Evolutionary conservation across 768 basidiomycete genomes (phyloP), one percentile per base, ranked within the genome.

Genomic region (Piloderma croceum): DNA sequence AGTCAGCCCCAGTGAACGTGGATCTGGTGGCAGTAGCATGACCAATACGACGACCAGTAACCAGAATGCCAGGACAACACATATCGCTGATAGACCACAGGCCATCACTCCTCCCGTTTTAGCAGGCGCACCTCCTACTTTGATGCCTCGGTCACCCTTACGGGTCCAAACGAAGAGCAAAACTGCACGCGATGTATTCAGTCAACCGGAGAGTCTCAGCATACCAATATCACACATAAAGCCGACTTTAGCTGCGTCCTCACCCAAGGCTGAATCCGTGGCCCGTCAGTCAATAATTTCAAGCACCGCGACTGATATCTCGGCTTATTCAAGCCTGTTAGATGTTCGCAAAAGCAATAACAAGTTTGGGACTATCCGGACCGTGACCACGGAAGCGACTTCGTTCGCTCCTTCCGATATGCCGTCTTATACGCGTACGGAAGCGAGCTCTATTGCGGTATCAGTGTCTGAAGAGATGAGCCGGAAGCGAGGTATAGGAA

Each of bases 331-430:
- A 38, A 84, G 81, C 47, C 61, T 83, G 43, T 64, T 83, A 39
- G 81, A 83, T 54, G 61, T 64, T 38, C 64, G 63, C 42, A 63
- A 64, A 39, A 66, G 61, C 31, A 66, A 68, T 47, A 80, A 75
- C 54, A 81, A 76, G 56, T 90, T 78, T 59, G 84, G 79, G 31
- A 90, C 88, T 9, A 77, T 90, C 45, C 71, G 84, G 52, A 89
- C 88, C n/a, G 68, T 81, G 44, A 87, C 80, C 23, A 90, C 89
- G 22, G 87, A 89, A 47, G 70, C 81, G 44, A 90, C 87, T 15
- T 85, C 83, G 27, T 58, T 54, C 12, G 64, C 67, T 29, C n/a
- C n/a, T n/a, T n/a, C n/a, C n/a, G 87, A 86, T 51, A 63, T 68
- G 11, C 80, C 81, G 5, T 83, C 83, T 7, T 64, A 85, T 39